Base-by-base conservation (phyloP, 768 basidiomycete genomes). In the Rhizopogon sp. region DNA sequence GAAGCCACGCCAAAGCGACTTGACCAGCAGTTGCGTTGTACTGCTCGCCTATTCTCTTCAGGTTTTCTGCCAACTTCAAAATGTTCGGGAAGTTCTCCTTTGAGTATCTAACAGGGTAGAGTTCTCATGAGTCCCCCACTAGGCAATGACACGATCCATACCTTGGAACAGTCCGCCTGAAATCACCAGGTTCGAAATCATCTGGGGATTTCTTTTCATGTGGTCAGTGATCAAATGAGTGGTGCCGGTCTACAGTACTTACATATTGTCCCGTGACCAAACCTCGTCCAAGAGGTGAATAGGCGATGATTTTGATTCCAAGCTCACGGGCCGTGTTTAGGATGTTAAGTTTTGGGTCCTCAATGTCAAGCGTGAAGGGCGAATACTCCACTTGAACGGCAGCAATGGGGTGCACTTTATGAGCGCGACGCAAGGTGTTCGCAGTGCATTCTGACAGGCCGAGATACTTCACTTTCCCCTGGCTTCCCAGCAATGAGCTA, bases 401-500 rank as follows among this genome's bases (percentile, higher is more conserved):
- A 1, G 78, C 54, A 31, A 82, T 79, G 6, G 78, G 78, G 50
- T 81, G 80, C 9, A 81, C 63, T 7, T 75, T 73, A 39, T 73
- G 74, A 10, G 80, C 82, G 14, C 81, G 75, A 25, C 79, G 75
- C 25, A 83, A 69, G 1, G 78, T 77, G 3, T 56, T 53, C 1
- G 75, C 70, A 3, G 78, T 78, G 54, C 74, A 67, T 60, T 84
- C 82, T 20, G 79, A 82, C 42, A 83, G 73, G 1, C 83, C 81
- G 9, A 84, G 59, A 62, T 79, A 74, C 52, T 74, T 76, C 50
- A 80, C 56, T 67, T 74, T 54, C 74, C 72, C 62, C 78, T 81
- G 1, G 78, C 79, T 56, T 60, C 55, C 37, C 66, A 69, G 35
- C 5, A 35, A 58, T 31, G 67, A 67, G 50, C 68, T 66, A 49